Evolutionary conservation across 2,329 filamentous ascomycete genomes (phyloP), one percentile per base, ranked within the genome.

Genomic region (Amphichorda felina): DNA sequence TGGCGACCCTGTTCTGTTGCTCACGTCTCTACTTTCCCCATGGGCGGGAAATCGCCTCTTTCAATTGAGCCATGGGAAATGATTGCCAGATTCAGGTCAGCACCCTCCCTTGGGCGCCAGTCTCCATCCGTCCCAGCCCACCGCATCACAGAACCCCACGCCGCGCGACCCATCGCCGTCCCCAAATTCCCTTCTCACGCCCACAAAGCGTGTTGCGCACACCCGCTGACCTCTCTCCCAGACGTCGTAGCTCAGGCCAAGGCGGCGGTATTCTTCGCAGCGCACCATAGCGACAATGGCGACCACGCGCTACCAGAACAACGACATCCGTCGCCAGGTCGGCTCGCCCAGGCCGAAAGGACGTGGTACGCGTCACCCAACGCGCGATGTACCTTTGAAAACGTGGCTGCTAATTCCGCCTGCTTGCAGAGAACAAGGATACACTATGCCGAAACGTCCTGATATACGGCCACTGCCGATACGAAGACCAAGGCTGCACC

Each of bases 391-490:
- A n/a, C n/a, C n/a, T n/a, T n/a, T n/a, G n/a, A n/a, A n/a, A n/a
- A n/a, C n/a, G n/a, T n/a, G n/a, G n/a, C n/a, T n/a, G 29, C 27
- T 27, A 24, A 28, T 31, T 33, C 17, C 27, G 11, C 24, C 25
- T 33, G n/a, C 41, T 16, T 30, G 38, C 45, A 82, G 80, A 84
- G 61, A 83, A 82, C 56, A 93, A 89, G 61, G 87, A 93, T 55
- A 94, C 85, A 6, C 72, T 89, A 38, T 95, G 87, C 62, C 81
- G 87, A 52, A 94, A 95, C 60, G 81, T 95, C 41, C 73, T 87
- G 42, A 94, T 95, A 49, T 94, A 94, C 57, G 87, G 87, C 38
- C 83, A 89, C 59, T 95, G 87, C 58, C 81, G 86, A 44, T 94
- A 87, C 60, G 84, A 93, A 63, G 85, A 93, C 53, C 80, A 84